Evolutionary conservation across 2,329 filamentous ascomycete genomes (phyloP).

Genomic region (Ascochyta lentis): DNA sequence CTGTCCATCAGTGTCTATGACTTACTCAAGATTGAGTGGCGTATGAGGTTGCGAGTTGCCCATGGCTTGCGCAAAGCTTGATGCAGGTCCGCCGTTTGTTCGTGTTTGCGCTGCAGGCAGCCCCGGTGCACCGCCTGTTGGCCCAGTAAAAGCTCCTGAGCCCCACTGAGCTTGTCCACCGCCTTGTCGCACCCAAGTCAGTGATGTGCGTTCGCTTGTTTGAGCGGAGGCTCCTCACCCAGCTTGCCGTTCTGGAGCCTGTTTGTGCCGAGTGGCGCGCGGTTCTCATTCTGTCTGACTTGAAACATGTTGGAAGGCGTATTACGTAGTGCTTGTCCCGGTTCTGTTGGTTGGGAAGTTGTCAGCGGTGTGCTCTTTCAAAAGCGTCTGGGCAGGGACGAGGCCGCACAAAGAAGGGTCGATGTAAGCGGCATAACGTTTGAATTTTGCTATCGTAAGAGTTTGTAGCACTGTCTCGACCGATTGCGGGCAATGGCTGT

Average conservation of each 20-base stretch:
- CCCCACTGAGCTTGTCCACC: conserved; percentile 61
- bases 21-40: conserved; percentile 64
- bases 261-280: conserved; percentile 56
- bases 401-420: not conserved
- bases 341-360: conserved; percentile 46
- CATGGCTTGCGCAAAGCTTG: conserved; percentile 64
- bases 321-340: conserved; percentile 59
- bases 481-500: not conserved
- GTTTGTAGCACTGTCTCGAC: not conserved
- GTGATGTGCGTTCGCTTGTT: conserved; percentile 12
- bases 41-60: conserved; percentile 61
- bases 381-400: not conserved
- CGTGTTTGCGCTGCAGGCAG: conserved; percentile 59
- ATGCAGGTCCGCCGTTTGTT: conserved; percentile 56
- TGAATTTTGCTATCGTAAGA: not conserved
- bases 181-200: conserved; percentile 48
- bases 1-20: conserved; percentile 25
- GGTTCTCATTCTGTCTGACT: conserved; percentile 54
- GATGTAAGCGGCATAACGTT: not conserved
- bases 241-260: conserved; percentile 63
- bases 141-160: conserved; percentile 56
- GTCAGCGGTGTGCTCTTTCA: conserved; percentile 19
- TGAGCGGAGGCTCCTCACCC: conserved; percentile 47
- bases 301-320: conserved; percentile 62
- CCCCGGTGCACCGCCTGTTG: conserved; percentile 60